Evolutionary conservation across 2,329 filamentous ascomycete genomes (phyloP).

Genomic region (Talaromyces sp.): DNA sequence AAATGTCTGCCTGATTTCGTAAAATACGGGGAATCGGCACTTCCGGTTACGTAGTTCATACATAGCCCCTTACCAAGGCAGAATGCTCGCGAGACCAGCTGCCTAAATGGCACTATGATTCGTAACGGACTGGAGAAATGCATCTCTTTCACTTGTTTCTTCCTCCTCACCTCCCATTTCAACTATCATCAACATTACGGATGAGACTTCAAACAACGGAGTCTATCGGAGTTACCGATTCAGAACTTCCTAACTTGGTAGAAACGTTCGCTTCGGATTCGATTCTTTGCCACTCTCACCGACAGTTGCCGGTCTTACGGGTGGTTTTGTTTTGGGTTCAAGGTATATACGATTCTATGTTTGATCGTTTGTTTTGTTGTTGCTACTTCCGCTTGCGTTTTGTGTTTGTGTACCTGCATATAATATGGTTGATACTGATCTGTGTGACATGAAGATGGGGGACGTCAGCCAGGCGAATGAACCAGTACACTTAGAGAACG

Average conservation of each 20-base stretch:
- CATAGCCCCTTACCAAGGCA: not conserved
- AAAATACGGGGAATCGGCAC: not conserved
- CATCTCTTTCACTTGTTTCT: not conserved
- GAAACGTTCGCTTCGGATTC: not conserved
- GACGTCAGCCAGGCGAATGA: not conserved
- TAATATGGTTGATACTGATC: not conserved
- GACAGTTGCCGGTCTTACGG: not conserved
- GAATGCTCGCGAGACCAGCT: slow-evolving; percentile 6
- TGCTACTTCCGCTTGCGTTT: not conserved
- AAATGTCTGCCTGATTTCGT: not conserved
- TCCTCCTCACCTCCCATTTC: not conserved
- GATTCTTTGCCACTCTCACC: not conserved
- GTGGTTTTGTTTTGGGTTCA: not conserved
- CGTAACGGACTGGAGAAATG: not conserved
- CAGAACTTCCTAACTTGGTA: not conserved
- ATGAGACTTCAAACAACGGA: not conserved
- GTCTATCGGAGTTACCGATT: not conserved
- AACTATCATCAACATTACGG: not conserved
- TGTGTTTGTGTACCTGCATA: not conserved
- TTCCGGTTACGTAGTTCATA: not conserved
- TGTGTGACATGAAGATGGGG: slow-evolving; percentile 1
- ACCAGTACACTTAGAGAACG: not conserved
- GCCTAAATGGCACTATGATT: not conserved
- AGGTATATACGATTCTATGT: not conserved
- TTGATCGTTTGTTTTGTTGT: not conserved